These are phyloP conservation scores for Xanthoparmelia taractica DNA, from an alignment of 495 filamentous ascomycete species.

Conservation along the genomic window DNA sequence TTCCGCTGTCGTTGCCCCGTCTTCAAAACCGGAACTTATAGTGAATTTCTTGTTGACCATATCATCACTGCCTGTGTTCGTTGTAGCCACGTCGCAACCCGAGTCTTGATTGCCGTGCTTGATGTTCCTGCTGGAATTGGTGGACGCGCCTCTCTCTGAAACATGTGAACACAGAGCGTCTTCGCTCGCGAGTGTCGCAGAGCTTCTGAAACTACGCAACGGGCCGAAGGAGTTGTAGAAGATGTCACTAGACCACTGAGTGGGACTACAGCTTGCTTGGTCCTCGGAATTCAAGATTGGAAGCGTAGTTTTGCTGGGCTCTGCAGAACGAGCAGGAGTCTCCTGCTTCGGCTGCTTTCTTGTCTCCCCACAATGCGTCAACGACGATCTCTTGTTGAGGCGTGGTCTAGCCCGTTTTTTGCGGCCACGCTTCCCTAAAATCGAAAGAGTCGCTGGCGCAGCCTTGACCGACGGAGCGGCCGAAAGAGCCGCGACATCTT, in stretches of 20 bases:
- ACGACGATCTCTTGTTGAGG: neutral
- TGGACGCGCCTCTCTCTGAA: neutral
- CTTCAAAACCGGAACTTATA: neutral
- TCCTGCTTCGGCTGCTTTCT: neutral
- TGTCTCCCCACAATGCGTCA: neutral
- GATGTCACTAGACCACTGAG: neutral
- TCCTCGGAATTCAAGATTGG: neutral
- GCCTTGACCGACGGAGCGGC: neutral
- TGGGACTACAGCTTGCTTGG: neutral
- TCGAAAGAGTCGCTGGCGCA: neutral
- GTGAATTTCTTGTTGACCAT: neutral
- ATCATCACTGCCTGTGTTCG: neutral
- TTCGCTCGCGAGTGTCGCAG: neutral
- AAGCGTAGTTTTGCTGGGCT: neutral
- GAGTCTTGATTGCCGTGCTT: neutral
- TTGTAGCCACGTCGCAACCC: neutral
- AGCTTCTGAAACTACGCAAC: neutral
- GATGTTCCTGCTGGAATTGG: neutral
- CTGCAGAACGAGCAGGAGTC: neutral
- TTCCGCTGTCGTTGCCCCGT: neutral
- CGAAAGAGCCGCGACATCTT: neutral
- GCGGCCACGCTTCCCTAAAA: neutral
- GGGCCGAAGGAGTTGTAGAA: neutral
- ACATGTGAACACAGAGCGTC: neutral
- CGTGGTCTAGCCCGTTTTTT: conserved; percentile 3